Percentiles rank a stretch among this genome's conserved stretches.
Conservation (phyloP, 2,329 filamentous ascomycete species). For the Aspergillus pseudoterreus region DNA sequence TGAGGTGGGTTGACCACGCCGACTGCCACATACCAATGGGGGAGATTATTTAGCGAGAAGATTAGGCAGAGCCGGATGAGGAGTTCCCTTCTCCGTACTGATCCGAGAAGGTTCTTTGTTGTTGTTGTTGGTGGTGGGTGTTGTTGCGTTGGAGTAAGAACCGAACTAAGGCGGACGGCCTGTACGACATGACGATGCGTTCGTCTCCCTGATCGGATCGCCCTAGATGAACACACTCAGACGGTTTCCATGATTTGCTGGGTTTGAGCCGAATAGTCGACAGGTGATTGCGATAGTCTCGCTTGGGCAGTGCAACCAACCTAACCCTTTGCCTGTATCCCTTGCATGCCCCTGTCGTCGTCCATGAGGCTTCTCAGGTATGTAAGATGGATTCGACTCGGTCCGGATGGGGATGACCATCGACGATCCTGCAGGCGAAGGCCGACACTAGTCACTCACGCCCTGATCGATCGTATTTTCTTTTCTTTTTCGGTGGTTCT, state of each 20-base stretch:
- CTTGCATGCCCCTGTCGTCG: constrained; percentile 16
- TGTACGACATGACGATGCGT: not conserved
- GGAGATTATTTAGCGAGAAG: not conserved
- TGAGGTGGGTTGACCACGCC: not conserved
- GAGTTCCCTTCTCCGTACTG: not conserved
- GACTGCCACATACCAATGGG: not conserved
- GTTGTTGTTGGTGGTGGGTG: not conserved
- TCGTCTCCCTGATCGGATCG: not conserved
- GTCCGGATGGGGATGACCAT: constrained; percentile 7
- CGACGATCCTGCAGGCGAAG: constrained; percentile 12
- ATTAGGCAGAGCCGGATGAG: not conserved
- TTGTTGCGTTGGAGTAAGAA: not conserved
- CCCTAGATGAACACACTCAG: not conserved
- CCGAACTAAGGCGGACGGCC: not conserved
- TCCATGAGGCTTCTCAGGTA: constrained; percentile 16
- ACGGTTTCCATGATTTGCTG: no score
- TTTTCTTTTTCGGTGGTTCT: constrained; percentile 4
- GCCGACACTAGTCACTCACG: constrained; percentile 4
- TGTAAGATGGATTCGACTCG: no score
- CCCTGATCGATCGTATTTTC: constrained; percentile 2
- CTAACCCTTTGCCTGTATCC: constrained; percentile 7
- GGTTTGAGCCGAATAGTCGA: no score
- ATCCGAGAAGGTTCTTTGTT: not conserved
- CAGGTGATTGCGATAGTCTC: constrained; percentile 3
- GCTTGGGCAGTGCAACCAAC: not conserved